Evolutionary conservation across 441 rosid species (phyloP), one percentile per base, ranked within the genome.

Genomic region (Brassica hybrid): DNA sequence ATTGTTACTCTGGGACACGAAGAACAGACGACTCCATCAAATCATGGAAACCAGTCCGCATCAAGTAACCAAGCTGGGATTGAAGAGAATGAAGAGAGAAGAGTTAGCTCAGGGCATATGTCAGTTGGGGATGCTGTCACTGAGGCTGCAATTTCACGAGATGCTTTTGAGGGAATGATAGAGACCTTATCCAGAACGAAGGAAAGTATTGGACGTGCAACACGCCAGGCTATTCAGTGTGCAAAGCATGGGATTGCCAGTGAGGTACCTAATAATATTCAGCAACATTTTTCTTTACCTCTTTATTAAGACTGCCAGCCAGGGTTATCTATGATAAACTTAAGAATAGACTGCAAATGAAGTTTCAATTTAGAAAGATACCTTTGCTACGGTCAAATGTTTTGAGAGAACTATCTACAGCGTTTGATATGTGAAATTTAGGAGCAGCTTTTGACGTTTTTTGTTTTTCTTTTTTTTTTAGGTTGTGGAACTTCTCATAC

Each of bases 91-190:
- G 93, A 90, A 84, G 98, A 88, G 73, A 87, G 75, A 82, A 85
- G 89, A 81, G 86, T 81, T 74, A 85, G 88, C 83, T 84, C 91
- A 9, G 92, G 86, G 57, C 86, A 74, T 52, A 83, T 82, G 80
- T 85, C 78, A 74, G 83, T 82, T 72, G 92, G 89, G 65, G 91
- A 88, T 56, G 38, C 80, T 92, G 59, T 84, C 68, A 92, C 95
- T 76, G 98, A 94, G 79, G 97, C 95, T 67, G 95, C 92, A 76
- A 97, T 92, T 84, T 88, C 98, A 64, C 95, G 97, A 59, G 98
- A 94, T 85, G 91, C 97, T 76, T 91, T 94, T 84, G 98, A 94
- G 86, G 98, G 97, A 73, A 94, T 94, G 98, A 89, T 92, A 79
- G 98, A 91, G 91, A 94, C 97, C 74, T 85, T 94, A 65, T 92